These are phyloP conservation scores for Prunus salicina DNA, from an alignment of 306 rosid species.

Conservation along the genomic window DNA sequence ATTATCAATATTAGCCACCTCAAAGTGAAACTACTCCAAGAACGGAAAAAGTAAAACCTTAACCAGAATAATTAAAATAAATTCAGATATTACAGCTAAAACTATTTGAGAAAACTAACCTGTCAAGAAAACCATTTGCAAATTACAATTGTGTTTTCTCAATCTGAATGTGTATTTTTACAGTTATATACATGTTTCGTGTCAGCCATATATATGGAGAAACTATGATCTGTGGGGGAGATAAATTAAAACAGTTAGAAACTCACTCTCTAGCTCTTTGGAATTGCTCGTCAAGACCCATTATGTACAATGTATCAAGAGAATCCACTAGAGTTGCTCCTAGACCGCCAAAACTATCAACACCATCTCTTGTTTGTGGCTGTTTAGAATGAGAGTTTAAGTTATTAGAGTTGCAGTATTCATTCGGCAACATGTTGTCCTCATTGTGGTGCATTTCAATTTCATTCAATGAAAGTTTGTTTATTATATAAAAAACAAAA, in stretches of 20 bases:
- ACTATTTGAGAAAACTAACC: neutral
- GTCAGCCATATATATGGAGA: neutral
- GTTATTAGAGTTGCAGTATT: conserved; percentile 15
- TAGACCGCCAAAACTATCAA: conserved; percentile 54
- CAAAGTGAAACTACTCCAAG: neutral
- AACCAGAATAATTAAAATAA: neutral
- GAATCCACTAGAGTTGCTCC: conserved; percentile 73
- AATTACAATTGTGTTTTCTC: neutral
- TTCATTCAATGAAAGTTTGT: neutral
- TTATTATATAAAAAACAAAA: neutral
- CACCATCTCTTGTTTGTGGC: conserved; percentile 49
- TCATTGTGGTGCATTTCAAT: neutral
- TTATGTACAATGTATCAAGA: conserved; percentile 60
- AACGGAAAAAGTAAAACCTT: neutral
- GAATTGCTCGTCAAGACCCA: conserved; percentile 66
- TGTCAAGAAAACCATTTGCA: neutral
- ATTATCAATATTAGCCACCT: neutral
- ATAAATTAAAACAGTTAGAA: neutral
- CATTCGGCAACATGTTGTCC: neutral
- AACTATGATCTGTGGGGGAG: neutral
- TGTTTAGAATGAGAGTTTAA: conserved; percentile 32
- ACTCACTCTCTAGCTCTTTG: conserved; percentile 63
- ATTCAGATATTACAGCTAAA: neutral
- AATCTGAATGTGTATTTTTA: neutral
- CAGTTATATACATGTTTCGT: neutral